Evolutionary conservation across 2,329 filamentous ascomycete genomes (phyloP), one percentile per base, ranked within the genome.

Genomic region (Penicillium palitans): DNA sequence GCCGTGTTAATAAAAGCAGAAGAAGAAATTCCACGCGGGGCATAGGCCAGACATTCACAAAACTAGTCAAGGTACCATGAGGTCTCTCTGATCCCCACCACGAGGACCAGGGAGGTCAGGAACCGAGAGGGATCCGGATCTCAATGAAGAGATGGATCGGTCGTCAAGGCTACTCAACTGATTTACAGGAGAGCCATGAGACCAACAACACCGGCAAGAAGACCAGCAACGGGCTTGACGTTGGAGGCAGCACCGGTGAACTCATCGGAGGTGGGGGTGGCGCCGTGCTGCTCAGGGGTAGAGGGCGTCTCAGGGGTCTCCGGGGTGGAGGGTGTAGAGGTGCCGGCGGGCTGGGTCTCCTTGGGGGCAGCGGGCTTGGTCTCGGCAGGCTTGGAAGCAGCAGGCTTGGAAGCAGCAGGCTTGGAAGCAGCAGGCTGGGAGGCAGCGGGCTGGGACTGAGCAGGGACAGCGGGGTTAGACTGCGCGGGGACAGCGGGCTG

Each of bases 151-250:
- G 47, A 45, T 41, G 40, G 35, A 57, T 40, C 46, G 39, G 21
- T 7, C 37, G 33, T 63, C 29, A 51, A 56, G 15, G 33, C 35
- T 52, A 9, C 60, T 52, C 49, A 58, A 55, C 58, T 57, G 53
- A 57, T 68, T 70, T 75, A 77, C 59, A 76, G 70, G 48, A 77
- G 62, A 63, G 72, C 73, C 67, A 76, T 74, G 59, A 75, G 47
- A 44, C 68, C 74, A 57, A 76, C 67, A 53, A 75, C 61, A 64
- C 69, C 75, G 55, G 70, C 72, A 61, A 76, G 64, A 61, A 77
- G 61, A 52, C 74, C 74, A 55, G 63, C 72, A 56, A 70, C 66
- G 45, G 73, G 73, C 69, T 75, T 69, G 61, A 71, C 64, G 61
- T 56, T 67, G 51, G 68, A 66, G 57, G 73, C 74, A 63, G 72